These are phyloP conservation scores for Protomyces macrosporus DNA, from an alignment of 1,139 yeast species.

Conservation along the genomic window DNA sequence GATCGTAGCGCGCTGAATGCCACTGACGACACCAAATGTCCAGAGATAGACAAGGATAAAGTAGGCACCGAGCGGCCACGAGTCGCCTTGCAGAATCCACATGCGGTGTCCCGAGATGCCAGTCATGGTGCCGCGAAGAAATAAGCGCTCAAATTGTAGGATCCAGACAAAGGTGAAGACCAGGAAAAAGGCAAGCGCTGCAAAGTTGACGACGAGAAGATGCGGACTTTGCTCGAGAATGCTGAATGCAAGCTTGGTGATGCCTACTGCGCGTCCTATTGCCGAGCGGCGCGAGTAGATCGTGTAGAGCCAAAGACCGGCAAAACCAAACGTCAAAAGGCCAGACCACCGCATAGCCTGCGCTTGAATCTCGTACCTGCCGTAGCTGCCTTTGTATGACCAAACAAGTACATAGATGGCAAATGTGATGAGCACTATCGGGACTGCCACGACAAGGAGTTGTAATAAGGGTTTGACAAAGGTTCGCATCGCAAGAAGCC, in stretches of 20 bases:
- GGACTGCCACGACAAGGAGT: slow-evolving; percentile 39
- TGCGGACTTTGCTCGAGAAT: slow-evolving; percentile 39
- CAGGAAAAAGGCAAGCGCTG: slow-evolving; percentile 36
- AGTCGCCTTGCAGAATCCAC: slow-evolving; percentile 38
- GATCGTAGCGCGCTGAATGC: slow-evolving; percentile 37
- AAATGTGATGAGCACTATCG: slow-evolving; percentile 36
- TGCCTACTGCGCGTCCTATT: slow-evolving; percentile 40
- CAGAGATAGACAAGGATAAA: slow-evolving; percentile 43
- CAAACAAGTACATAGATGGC: slow-evolving; percentile 37
- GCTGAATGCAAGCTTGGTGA: slow-evolving; percentile 40
- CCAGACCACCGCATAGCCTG: slow-evolving; percentile 41
- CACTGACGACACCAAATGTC: slow-evolving; percentile 44
- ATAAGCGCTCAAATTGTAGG: slow-evolving; percentile 40
- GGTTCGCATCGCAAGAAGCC: slow-evolving; percentile 39
- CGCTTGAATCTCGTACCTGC: slow-evolving; percentile 40
- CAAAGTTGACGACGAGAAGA: slow-evolving; percentile 37
- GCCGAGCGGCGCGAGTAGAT: slow-evolving; percentile 38
- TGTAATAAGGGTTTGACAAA: slow-evolving; percentile 40
- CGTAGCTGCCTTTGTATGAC: slow-evolving; percentile 40
- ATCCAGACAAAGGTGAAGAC: slow-evolving; percentile 41
- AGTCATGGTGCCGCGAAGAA: slow-evolving; percentile 38
- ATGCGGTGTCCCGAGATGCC: slow-evolving; percentile 33
- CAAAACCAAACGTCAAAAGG: slow-evolving; percentile 38
- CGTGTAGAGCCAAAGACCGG: slow-evolving; percentile 38
- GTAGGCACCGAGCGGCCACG: slow-evolving; percentile 40